A percentile compares a stretch with the other conserved stretches of the same genome.
These are phyloP conservation scores for Zymoseptoria ardabiliae DNA, from an alignment of 2,329 filamentous ascomycete species.

Conservation along the genomic window DNA sequence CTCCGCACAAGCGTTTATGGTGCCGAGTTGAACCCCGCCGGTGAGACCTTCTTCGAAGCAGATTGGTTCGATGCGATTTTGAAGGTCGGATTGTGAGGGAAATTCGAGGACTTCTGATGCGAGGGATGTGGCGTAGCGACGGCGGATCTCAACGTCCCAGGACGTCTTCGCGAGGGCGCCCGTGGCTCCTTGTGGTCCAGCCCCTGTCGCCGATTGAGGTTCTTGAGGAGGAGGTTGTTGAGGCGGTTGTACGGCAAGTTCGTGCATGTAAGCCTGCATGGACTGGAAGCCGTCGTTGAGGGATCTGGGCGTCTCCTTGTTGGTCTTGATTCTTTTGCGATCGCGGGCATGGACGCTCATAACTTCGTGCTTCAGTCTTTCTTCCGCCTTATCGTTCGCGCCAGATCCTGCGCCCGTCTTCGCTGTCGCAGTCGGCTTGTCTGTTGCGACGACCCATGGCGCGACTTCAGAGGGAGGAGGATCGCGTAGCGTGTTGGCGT, in stretches of 20 bases:
- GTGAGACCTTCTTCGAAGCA: conserved; percentile 58
- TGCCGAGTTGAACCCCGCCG: conserved; percentile 29
- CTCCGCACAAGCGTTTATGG: conserved; percentile 46
- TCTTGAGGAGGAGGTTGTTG: conserved; percentile 11
- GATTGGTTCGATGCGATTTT: conserved; percentile 55
- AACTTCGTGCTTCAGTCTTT: conserved; percentile 56
- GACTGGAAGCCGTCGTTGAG: conserved; percentile 20
- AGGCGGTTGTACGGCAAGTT: conserved; percentile 22
- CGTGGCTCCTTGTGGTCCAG: conserved; percentile 6
- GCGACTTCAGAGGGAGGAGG: conserved; percentile 53
- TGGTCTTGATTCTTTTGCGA: conserved; percentile 42
- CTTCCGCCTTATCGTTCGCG: conserved; percentile 54
- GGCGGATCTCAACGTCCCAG: conserved; percentile 59
- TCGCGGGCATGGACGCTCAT: conserved; percentile 56
- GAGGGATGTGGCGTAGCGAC: conserved; percentile 56
- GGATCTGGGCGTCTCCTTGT: conserved; percentile 18
- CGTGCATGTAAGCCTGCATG: conserved; percentile 22
- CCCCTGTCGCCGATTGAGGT: conserved; percentile 16
- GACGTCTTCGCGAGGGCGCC: conserved; percentile 33
- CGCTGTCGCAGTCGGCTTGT: conserved; percentile 67
- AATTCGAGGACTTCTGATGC: conserved; percentile 57
- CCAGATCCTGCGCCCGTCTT: conserved; percentile 41
- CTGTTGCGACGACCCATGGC: conserved; percentile 59
- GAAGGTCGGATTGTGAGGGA: conserved; percentile 50
- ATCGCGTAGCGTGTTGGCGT: conserved; percentile 53